Base-by-base conservation (phyloP, 1,139 yeast genomes). In the Lodderomyces oxycetoniae region DNA sequence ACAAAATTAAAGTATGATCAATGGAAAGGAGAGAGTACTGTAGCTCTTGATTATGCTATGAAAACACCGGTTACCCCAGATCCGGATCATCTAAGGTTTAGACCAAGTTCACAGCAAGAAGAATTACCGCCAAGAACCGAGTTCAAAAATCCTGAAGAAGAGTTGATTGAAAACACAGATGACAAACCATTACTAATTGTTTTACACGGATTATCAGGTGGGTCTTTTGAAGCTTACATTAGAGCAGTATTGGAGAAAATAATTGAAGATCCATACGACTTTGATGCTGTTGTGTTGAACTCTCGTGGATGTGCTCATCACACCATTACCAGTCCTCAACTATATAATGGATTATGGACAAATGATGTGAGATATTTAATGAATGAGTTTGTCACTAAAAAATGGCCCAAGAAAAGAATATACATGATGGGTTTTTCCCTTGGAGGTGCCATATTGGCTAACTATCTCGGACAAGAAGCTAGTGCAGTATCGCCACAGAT, bases 281-380 rank as follows among this genome's bases (percentile, higher is more conserved):
- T 76, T 41, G 80, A 76, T 47, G 77, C 74, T 1, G 52, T 75
- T 41, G 81, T 75, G 8, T 50, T 77, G 34, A 77, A 75, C 43
- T 65, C 79, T 3, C 57, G 84, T 34, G 84, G 84, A 1, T 77
- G 84, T 52, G 77, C 80, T 31, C 61, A 74, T 40, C 77, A 77
- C 32, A 63, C 72, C 15, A 63, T 76, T 35, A 71, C 81, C 2
- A 66, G 79, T 4, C 81, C 83, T 2, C 75, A 72, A 45, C 55
- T 77, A 29, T 77, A 74, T 53, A 71, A 74, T 46, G 83, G 79
- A 2, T 57, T 75, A 23, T 74, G 81, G 78, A 77, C 83, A 14
- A 77, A 77, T 46, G 84, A 77, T 49, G 55, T 77, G 34, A 57
- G 83, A 33, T 68, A 68, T 50, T 61, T 74, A 35, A 61, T 77